Conservation (phyloP, 2,329 filamentous ascomycete species). For the Sporothrix brunneoviolacea region DNA sequence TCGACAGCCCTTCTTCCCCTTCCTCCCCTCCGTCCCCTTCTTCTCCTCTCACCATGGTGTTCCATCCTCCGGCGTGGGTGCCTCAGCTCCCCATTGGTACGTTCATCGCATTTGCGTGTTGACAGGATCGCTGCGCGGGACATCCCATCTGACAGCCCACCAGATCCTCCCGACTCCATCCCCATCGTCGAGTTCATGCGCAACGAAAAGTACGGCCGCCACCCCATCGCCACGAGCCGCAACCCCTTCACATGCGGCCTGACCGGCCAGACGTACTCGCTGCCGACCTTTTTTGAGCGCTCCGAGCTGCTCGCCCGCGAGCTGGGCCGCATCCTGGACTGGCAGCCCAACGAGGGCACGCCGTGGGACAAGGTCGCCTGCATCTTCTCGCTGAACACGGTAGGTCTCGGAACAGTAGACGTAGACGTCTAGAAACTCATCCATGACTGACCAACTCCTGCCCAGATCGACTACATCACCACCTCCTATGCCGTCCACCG, state of each 20-base stretch:
- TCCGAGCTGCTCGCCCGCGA: slow-evolving; percentile 31
- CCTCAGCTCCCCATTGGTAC: slow-evolving; percentile 52
- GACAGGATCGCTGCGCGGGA: background rate
- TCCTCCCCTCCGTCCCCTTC: no score
- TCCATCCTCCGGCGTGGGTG: slow-evolving; percentile 55
- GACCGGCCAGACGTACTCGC: slow-evolving; percentile 18
- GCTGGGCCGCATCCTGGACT: slow-evolving; percentile 60
- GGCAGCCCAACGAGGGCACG: slow-evolving; percentile 60
- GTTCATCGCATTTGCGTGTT: no score
- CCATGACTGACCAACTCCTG: no score
- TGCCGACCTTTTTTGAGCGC: slow-evolving; percentile 12
- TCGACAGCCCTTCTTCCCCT: no score
- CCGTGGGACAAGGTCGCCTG: slow-evolving; percentile 73
- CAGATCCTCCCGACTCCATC: slow-evolving; percentile 64
- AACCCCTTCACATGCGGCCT: slow-evolving; percentile 23
- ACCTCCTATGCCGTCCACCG: slow-evolving; percentile 48
- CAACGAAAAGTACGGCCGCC: slow-evolving; percentile 62
- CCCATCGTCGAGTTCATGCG: slow-evolving; percentile 72
- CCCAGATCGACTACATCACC: slow-evolving; percentile 55
- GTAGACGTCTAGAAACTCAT: no score
- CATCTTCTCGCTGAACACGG: slow-evolving; percentile 66
- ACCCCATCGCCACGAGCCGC: slow-evolving; percentile 51
- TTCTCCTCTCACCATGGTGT: no score
- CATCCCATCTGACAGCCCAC: slow-evolving; percentile 11
- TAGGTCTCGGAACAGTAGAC: no score